A percentile compares a stretch with the other conserved stretches of the same genome.
Conservation (phyloP, 1,284 basidiomycete genomes). For the Ceratobasidium sp. region DNA sequence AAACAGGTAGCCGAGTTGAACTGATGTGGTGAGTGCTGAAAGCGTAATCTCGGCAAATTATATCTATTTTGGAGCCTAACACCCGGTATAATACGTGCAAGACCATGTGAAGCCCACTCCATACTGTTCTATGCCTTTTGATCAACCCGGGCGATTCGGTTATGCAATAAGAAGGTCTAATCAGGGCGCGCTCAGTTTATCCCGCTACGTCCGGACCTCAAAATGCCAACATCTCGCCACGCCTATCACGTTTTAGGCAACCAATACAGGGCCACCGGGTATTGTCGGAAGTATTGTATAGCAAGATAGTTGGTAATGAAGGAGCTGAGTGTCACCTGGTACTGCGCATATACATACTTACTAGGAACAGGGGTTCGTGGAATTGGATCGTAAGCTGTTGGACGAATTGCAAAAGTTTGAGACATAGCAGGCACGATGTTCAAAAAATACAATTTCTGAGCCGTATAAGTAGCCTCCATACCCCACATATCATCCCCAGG, state of each 20-base stretch:
- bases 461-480: neutral
- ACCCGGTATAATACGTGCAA: conserved; percentile 7
- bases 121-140: neutral
- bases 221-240: neutral
- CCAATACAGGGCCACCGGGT: neutral
- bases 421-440: no score
- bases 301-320: neutral
- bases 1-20: neutral
- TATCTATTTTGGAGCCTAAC: no score
- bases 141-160: neutral
- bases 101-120: neutral
- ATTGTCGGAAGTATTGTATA: conserved; percentile 9
- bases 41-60: no score
- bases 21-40: neutral
- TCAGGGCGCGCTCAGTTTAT: neutral
- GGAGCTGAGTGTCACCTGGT: neutral
- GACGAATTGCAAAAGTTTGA: neutral
- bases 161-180: conserved; percentile 5
- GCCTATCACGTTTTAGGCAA: conserved; percentile 26
- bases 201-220: conserved; percentile 15
- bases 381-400: no score
- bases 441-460: no score
- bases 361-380: neutral
- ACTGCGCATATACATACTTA: conserved; percentile 7
- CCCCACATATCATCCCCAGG: conserved; percentile 20